Percentiles rank a stretch among this genome's conserved stretches.
Conservation (phyloP, 176 grass and related monocot genomes). For the Cenchrus fungigraminus region DNA sequence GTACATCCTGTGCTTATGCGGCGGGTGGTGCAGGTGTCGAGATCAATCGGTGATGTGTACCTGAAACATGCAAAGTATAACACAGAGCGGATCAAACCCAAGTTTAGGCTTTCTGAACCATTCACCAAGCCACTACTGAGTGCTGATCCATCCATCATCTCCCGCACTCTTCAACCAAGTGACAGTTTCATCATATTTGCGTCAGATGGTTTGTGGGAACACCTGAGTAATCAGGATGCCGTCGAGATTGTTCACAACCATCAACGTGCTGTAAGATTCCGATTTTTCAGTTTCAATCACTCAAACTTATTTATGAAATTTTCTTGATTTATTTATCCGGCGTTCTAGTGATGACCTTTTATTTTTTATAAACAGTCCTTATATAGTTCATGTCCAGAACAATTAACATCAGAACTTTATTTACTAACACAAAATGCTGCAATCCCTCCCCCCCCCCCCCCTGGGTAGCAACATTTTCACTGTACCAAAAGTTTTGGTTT, state of each 20-base stretch:
- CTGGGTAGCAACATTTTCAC: neutral
- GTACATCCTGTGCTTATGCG: slow-evolving; percentile 16
- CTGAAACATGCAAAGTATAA: slow-evolving; percentile 73
- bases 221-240: slow-evolving; percentile 81
- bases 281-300: neutral
- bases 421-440: neutral
- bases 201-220: slow-evolving; percentile 95
- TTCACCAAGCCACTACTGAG: slow-evolving; percentile 74
- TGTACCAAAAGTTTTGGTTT: neutral
- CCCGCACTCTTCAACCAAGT: slow-evolving; percentile 65
- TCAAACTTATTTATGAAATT: neutral
- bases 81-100: slow-evolving; percentile 77
- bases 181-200: slow-evolving; percentile 93
- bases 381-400: neutral
- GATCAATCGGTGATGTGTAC: slow-evolving; percentile 89
- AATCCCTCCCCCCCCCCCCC: too few species aligned
- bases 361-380: neutral
- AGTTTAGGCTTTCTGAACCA: slow-evolving; percentile 83
- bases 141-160: slow-evolving; percentile 68
- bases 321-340: neutral
- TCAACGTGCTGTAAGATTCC: slow-evolving; percentile 73
- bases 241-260: slow-evolving; percentile 88
- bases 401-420: neutral
- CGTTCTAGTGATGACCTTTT: neutral
- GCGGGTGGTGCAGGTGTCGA: slow-evolving; percentile 67